A percentile compares a stretch with the other conserved stretches of the same genome.
These are phyloP conservation scores for Lasiosphaeria ovina DNA, from an alignment of 495 filamentous ascomycete genomes.

Conservation along the genomic window DNA sequence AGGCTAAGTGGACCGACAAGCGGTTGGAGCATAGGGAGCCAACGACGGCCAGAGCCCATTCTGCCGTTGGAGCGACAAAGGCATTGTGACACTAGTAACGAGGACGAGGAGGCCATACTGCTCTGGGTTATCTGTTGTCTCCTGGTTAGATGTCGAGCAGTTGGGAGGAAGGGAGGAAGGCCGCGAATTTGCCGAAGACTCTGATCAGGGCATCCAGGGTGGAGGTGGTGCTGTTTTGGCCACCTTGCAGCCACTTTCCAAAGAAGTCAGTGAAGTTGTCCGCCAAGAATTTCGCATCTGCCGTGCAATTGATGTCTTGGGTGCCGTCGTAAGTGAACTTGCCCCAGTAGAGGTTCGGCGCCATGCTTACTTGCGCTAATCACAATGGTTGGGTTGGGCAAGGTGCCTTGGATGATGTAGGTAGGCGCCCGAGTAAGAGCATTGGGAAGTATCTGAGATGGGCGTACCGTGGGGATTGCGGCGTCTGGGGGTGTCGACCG, in stretches of 20 bases:
- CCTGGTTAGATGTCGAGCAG: too few relatives aligned
- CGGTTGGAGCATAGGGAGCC: too few relatives aligned
- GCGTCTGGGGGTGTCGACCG: too few relatives aligned
- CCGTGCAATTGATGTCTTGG: neutral
- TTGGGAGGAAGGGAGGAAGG: too few relatives aligned
- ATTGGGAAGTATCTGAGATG: too few relatives aligned
- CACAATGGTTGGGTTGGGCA: too few relatives aligned
- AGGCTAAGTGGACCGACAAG: too few relatives aligned
- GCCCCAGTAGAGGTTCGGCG: slow-evolving; percentile 8
- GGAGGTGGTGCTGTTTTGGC: neutral
- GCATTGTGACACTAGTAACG: neutral
- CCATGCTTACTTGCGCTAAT: too few relatives aligned
- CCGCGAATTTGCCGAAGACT: neutral
- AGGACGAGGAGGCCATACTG: slow-evolving; percentile 1
- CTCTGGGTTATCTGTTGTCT: too few relatives aligned
- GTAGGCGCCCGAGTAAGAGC: too few relatives aligned
- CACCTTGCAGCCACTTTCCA: slow-evolving; percentile 9
- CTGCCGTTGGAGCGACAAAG: neutral
- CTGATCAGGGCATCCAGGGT: slow-evolving; percentile 2
- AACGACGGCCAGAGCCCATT: slow-evolving; percentile 7
- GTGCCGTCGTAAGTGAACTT: slow-evolving; percentile 8
- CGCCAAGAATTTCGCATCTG: slow-evolving; percentile 4
- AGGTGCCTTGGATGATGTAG: too few relatives aligned
- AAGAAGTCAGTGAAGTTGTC: slow-evolving; percentile 11
- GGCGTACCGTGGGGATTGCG: too few relatives aligned